phyloP scores from a whole-genome alignment of 2,329 filamentous ascomycete species.

The Corniculantispora saksenae region DNA sequence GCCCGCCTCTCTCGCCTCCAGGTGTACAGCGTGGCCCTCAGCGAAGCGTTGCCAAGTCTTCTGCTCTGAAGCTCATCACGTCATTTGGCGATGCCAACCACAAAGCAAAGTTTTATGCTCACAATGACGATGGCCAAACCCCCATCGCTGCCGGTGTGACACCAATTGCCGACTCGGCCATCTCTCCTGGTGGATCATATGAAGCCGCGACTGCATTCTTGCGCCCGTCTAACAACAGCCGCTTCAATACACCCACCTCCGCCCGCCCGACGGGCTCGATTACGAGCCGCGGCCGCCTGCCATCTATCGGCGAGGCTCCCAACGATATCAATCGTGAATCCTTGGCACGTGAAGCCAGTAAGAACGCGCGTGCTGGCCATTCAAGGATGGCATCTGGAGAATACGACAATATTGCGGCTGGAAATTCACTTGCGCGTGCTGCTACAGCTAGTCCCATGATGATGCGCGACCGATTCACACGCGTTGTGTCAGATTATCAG shows the following conservation, averaged over 20 bases:
- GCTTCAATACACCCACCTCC: slow-evolving; percentile 69
- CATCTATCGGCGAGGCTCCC: slow-evolving; percentile 70
- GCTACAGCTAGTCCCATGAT: slow-evolving; percentile 69
- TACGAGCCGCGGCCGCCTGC: slow-evolving; percentile 59
- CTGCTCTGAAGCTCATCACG: slow-evolving; percentile 87
- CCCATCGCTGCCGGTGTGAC: slow-evolving; percentile 83
- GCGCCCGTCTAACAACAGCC: slow-evolving; percentile 66
- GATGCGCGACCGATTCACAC: slow-evolving; percentile 50
- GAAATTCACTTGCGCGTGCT: slow-evolving; percentile 59
- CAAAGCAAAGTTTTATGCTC: slow-evolving; percentile 65
- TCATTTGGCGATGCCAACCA: slow-evolving; percentile 69
- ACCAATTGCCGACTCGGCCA: slow-evolving; percentile 78
- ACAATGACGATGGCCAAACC: slow-evolving; percentile 62
- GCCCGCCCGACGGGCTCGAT: slow-evolving; percentile 60
- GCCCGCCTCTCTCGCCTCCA: slow-evolving; percentile 74
- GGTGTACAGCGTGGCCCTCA: slow-evolving; percentile 60
- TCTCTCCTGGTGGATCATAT: slow-evolving; percentile 58
- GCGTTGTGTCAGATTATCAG: slow-evolving; percentile 32
- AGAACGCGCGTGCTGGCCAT: slow-evolving; percentile 29
- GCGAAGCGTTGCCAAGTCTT: slow-evolving; percentile 72
- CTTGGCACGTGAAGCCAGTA: slow-evolving; percentile 25
- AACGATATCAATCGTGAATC: slow-evolving; percentile 34
- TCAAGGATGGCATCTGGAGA: slow-evolving; percentile 40
- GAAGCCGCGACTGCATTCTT: slow-evolving; percentile 68
- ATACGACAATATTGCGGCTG: slow-evolving; percentile 44